Evolutionary conservation across 2,329 filamentous ascomycete species (phyloP), one percentile per base, ranked within the genome.

Genomic region (Pezicula neosporulosa): DNA sequence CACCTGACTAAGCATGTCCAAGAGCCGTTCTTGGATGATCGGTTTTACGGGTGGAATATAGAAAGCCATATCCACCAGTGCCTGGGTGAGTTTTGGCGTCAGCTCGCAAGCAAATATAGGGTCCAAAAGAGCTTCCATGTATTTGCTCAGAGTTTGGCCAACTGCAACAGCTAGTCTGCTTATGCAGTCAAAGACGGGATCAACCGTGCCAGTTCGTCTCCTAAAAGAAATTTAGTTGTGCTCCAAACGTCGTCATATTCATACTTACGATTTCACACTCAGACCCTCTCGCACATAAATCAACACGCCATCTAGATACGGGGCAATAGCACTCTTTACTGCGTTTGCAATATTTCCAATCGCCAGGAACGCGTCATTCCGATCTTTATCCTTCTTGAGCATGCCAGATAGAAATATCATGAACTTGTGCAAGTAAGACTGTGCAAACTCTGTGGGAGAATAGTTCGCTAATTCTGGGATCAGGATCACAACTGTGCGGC

Each of bases 301-400:
- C 47, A 99, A 78, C 38, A 99, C 95, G 2, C 90, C 89, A 66
- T 99, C 94, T 1, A 99, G 83, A 63, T 97, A 99, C 1, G 92
- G 92, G 3, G 90, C 89, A 67, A 99, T 97, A 48, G 90, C 88
- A 59, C 92, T 96, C 63, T 94, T 94, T 46, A 99, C 93, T 1
- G 94, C 93, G 70, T 96, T 95, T 46, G 94, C 93, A 62, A 99
- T 90, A 67, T 96, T 92, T 30, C 94, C 94, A 59, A 99, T 97
- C 13, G 94, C 94, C 45, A 96, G 80, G 65, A 99, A 99, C 2
- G 94, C 92, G 60, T 95, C 86, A 65, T 96, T 96, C 21, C 91
- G 81, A 66, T 97, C 92, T 70, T 94, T 95, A 56, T 96, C 90
- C 66, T 93, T 91, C 73, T 97, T 96, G 35, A 99, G 78, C 75